Percentiles rank a stretch among this genome's conserved stretches.
Conservation (phyloP, 83 land plant genomes). For the Thuja plicata region DNA sequence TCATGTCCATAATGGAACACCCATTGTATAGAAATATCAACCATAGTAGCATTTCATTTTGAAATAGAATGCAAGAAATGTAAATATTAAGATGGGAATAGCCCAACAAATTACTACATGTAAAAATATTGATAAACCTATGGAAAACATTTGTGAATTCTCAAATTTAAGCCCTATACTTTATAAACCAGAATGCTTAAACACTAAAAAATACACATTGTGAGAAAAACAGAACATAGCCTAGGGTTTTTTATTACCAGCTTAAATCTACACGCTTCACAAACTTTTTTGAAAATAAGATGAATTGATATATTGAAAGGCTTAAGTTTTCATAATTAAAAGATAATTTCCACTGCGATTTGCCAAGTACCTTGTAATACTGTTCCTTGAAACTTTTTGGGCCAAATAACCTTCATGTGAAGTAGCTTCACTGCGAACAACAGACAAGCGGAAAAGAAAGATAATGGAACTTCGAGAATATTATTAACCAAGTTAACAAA, state of each 20-base stretch:
- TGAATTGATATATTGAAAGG: background rate
- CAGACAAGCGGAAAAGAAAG: too few species aligned
- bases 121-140: background rate
- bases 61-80: too few species aligned
- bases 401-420: background rate
- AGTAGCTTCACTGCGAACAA: too few species aligned
- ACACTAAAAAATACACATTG: background rate
- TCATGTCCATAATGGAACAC: too few species aligned
- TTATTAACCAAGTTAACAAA: too few species aligned
- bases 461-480: too few species aligned
- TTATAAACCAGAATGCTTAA: background rate
- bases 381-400: background rate
- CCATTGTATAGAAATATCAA: too few species aligned
- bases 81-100: too few species aligned
- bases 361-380: background rate
- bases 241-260: background rate
- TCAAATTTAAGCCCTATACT: background rate
- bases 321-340: too few species aligned
- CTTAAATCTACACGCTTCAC: background rate
- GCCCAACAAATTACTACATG: too few species aligned
- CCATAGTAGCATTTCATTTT: too few species aligned
- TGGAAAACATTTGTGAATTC: conserved; percentile 6
- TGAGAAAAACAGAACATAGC: background rate
- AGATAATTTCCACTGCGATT: background rate
- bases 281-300: background rate